These are phyloP conservation scores for Ambrosia hybrid DNA, from an alignment of 140 eudicot species.

Conservation along the genomic window DNA sequence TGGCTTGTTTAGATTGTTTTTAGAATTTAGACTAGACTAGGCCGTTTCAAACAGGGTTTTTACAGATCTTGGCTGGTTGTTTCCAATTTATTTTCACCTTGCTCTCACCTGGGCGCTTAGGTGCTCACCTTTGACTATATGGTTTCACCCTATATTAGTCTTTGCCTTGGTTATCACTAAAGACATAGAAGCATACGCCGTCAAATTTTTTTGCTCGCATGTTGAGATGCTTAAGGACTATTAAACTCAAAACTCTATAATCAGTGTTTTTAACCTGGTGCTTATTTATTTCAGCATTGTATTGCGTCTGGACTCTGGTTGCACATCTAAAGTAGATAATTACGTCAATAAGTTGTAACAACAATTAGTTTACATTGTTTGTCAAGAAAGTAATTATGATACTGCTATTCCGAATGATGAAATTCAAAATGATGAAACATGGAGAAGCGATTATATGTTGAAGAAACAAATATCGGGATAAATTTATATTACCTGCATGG, in stretches of 20 bases:
- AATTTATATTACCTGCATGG: not conserved
- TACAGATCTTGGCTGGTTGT: too few species aligned
- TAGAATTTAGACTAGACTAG: too few species aligned
- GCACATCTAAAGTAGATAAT: not conserved
- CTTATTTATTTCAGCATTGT: not conserved
- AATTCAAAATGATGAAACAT: not conserved
- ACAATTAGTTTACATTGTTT: not conserved
- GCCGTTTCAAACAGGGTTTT: too few species aligned
- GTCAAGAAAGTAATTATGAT: not conserved
- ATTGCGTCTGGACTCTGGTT: not conserved
- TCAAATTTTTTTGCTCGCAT: not conserved
- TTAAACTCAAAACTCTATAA: not conserved
- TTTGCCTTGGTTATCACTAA: not conserved
- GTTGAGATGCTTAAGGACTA: constrained; percentile 4
- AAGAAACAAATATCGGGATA: not conserved
- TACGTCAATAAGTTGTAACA: not conserved
- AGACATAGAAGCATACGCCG: not conserved
- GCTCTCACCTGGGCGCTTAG: too few species aligned
- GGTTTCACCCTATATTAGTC: not conserved
- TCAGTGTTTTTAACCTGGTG: not conserved
- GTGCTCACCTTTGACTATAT: not conserved
- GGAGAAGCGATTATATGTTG: not conserved
- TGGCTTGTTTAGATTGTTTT: too few species aligned
- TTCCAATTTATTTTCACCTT: too few species aligned
- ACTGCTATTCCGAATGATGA: not conserved